Percentiles rank a stretch among this genome's conserved stretches.
Evolutionary conservation across 768 basidiomycete genomes (phyloP).

Genomic region (Tricholoma hemisulphureum): DNA sequence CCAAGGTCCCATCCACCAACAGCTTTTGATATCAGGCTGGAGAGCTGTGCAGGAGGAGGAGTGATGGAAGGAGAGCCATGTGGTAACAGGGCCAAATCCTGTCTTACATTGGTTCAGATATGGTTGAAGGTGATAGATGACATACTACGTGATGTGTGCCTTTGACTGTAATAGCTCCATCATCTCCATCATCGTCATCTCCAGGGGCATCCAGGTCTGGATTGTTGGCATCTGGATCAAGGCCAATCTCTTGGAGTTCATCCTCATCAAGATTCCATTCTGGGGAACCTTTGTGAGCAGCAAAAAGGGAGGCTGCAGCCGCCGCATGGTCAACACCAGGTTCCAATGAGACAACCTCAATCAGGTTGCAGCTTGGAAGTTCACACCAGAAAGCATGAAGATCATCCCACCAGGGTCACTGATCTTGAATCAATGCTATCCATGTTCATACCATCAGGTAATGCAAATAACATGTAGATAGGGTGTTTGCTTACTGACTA

Average conservation of each 20-base stretch:
- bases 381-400: constrained; percentile 28
- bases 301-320: constrained; percentile 9
- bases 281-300: background rate
- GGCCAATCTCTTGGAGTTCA: no score
- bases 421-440: constrained; percentile 4
- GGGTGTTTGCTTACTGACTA: constrained; percentile 13
- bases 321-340: constrained; percentile 19
- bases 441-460: no score
- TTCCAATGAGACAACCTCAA: constrained; percentile 18
- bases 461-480: no score
- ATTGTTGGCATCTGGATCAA: background rate
- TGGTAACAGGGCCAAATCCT: no score
- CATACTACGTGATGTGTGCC: no score
- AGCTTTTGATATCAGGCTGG: no score
- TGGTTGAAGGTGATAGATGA: no score
- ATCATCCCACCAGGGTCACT: constrained; percentile 30
- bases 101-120: no score
- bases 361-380: constrained; percentile 29
- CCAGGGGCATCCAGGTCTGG: constrained; percentile 1
- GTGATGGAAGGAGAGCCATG: no score
- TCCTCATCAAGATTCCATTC: no score
- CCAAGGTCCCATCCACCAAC: no score
- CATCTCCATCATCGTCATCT: constrained; percentile 4
- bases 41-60: no score
- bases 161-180: background rate